phyloP scores from a whole-genome alignment of 495 filamentous ascomycete species.

The Neurospora sp. region DNA sequence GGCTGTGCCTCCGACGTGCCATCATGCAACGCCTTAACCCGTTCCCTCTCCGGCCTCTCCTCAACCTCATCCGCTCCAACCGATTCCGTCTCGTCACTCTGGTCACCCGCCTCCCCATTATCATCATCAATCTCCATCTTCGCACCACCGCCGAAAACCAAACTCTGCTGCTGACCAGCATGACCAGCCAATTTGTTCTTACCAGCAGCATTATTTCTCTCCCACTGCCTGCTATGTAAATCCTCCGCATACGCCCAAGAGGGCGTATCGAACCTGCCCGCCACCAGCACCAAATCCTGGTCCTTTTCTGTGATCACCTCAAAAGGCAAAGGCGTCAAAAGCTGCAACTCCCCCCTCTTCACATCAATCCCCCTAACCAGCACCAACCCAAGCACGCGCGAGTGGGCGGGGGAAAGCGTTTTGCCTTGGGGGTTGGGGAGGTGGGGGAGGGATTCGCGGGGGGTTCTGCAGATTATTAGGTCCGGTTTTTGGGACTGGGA shows the following conservation, averaged over 20 bases:
- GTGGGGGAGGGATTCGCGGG: constrained; percentile 29
- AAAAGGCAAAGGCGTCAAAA: constrained; percentile 39
- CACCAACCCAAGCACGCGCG: constrained; percentile 37
- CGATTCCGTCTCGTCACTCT: constrained; percentile 10
- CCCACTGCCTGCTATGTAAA: constrained; percentile 17
- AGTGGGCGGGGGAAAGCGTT: constrained; percentile 35
- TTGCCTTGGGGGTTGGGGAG: constrained; percentile 28
- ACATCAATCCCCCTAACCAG: constrained; percentile 47
- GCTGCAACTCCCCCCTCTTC: constrained; percentile 32
- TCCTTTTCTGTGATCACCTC: constrained; percentile 6
- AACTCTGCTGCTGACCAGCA: neutral
- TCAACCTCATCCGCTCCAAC: neutral
- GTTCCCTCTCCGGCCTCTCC: constrained; percentile 8
- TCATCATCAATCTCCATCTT: neutral
- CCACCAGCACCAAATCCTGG: constrained; percentile 41
- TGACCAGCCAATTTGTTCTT: neutral
- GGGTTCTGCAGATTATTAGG: neutral
- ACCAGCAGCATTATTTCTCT: neutral
- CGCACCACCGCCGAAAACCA: neutral
- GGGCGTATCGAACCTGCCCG: constrained; percentile 47
- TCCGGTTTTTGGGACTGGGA: neutral
- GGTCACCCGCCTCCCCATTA: constrained; percentile 8
- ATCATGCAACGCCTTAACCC: constrained; percentile 1
- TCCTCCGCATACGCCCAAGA: constrained; percentile 50
- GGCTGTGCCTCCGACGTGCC: constrained; percentile 22